phyloP scores from a whole-genome alignment of 108 stramenopile species.

The Pseudonitzschia multistriata region DNA sequence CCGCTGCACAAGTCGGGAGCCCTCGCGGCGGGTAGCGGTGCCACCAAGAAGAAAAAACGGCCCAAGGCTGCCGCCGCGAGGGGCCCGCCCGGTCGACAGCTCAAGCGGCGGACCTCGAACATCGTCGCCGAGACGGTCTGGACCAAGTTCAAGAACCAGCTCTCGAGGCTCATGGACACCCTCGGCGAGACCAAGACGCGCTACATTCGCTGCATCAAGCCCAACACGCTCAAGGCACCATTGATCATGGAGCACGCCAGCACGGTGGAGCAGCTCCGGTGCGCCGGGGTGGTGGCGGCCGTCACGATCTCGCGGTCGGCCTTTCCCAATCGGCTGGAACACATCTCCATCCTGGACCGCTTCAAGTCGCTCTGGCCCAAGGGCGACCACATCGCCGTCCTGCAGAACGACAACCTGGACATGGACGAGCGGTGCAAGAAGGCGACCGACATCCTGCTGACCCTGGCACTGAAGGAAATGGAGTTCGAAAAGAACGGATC shows the following conservation, averaged over 20 bases:
- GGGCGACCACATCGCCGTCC: constrained; percentile 26
- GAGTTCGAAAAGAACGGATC: constrained; percentile 35
- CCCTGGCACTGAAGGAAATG: constrained; percentile 33
- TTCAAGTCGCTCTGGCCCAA: constrained; percentile 66
- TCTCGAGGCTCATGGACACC: constrained; percentile 66
- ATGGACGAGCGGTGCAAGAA: constrained; percentile 15
- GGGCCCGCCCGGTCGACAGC: background rate
- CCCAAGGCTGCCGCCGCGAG: background rate
- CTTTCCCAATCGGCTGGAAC: constrained; percentile 92
- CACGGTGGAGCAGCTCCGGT: constrained; percentile 90
- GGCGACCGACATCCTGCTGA: constrained; percentile 25
- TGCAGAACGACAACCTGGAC: constrained; percentile 23
- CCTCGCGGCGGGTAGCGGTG: background rate
- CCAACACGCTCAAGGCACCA: constrained; percentile 76
- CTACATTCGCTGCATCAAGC: constrained; percentile 94
- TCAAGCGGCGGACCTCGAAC: constrained; percentile 34
- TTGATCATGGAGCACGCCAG: constrained; percentile 75
- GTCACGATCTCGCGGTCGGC: constrained; percentile 92
- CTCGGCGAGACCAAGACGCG: constrained; percentile 73
- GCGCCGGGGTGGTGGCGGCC: constrained; percentile 95
- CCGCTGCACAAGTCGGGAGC: background rate
- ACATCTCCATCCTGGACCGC: constrained; percentile 78
- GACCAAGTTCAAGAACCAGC: constrained; percentile 75
- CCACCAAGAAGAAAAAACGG: constrained; percentile 22
- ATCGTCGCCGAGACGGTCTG: constrained; percentile 57